Evolutionary conservation across 2,329 filamentous ascomycete genomes (phyloP).

Genomic region (Penicillium paneum): DNA sequence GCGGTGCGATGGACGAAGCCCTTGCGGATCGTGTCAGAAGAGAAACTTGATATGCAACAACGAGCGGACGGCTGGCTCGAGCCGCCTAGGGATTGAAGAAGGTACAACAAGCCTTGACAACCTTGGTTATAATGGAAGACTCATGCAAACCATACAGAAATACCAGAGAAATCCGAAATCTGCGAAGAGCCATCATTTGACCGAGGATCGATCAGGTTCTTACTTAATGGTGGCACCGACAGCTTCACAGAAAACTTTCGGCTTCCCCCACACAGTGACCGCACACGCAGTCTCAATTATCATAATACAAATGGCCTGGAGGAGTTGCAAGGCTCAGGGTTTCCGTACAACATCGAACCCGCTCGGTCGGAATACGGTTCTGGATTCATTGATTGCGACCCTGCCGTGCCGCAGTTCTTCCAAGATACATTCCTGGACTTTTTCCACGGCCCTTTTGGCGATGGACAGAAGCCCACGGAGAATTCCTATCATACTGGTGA

Average conservation of each 20-base stretch:
- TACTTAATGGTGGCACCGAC: constrained; percentile 46
- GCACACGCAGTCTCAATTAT: constrained; percentile 36
- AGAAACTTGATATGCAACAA: constrained; percentile 43
- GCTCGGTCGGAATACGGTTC: constrained; percentile 18
- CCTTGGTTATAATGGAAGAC: not conserved
- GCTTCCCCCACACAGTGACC: constrained; percentile 42
- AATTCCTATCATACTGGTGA: constrained; percentile 20
- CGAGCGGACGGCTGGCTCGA: constrained; percentile 23
- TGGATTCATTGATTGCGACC: constrained; percentile 26
- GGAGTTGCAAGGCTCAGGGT: constrained; percentile 18
- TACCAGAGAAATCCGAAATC: constrained; percentile 26
- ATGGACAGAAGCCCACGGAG: constrained; percentile 23
- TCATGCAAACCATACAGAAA: constrained; percentile 5
- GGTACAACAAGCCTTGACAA: constrained; percentile 11
- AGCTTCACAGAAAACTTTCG: constrained; percentile 47
- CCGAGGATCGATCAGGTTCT: constrained; percentile 47
- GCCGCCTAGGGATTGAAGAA: constrained; percentile 16
- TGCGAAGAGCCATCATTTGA: constrained; percentile 35
- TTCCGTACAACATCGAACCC: constrained; percentile 15
- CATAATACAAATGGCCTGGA: constrained; percentile 32
- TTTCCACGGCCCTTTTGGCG: constrained; percentile 37
- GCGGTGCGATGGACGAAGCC: constrained; percentile 45
- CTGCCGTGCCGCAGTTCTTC: constrained; percentile 29
- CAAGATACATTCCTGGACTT: constrained; percentile 39
- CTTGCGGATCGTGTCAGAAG: constrained; percentile 46